These are phyloP conservation scores for Fusarium globosum DNA, from an alignment of 2,329 filamentous ascomycete genomes.

Conservation along the genomic window DNA sequence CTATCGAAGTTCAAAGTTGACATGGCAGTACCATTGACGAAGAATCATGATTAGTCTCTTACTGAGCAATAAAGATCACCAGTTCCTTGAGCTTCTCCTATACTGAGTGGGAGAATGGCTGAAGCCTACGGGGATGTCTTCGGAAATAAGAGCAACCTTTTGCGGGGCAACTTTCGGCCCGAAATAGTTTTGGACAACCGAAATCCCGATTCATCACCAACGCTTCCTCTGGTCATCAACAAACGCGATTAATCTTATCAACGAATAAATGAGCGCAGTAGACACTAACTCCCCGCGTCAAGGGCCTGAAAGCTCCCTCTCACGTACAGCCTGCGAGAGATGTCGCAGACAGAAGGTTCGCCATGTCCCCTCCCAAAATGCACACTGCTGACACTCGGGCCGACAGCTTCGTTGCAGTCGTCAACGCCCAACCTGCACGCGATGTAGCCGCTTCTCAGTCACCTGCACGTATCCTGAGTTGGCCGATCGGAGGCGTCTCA, in stretches of 20 bases:
- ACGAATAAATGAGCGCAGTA: background rate
- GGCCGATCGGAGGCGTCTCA: background rate
- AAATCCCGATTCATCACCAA: background rate
- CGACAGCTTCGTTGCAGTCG: constrained; percentile 1
- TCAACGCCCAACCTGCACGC: background rate
- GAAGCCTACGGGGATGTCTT: background rate
- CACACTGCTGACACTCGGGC: background rate
- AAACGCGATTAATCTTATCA: background rate
- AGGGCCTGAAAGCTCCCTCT: background rate
- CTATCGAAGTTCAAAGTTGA: fast-evolving
- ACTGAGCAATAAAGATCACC: background rate
- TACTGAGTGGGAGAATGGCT: no score
- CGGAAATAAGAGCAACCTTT: background rate
- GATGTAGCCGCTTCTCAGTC: background rate
- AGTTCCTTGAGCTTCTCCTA: background rate
- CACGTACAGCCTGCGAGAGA: background rate
- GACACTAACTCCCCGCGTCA: background rate
- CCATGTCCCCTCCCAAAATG: no score
- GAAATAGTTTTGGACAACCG: background rate
- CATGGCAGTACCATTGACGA: background rate
- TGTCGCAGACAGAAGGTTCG: background rate
- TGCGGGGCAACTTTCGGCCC: background rate
- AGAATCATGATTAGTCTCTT: background rate
- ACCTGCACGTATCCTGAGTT: background rate
- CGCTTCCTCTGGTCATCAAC: background rate